Base-by-base conservation (phyloP, 768 basidiomycete genomes). In the Kwoniella botswanensis region DNA sequence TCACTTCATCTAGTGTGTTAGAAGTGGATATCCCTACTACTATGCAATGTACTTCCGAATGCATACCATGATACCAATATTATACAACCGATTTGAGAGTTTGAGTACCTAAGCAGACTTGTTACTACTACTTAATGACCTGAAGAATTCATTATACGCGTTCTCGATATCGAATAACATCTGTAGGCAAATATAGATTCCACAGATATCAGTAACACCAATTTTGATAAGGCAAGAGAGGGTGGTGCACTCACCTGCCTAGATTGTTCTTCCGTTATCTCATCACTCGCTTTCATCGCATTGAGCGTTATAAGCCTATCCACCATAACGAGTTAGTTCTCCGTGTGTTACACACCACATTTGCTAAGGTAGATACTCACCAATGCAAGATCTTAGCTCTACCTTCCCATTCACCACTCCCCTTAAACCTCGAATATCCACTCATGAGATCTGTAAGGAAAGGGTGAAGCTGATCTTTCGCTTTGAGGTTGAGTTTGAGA, bases 111-210 rank as follows among this genome's bases (percentile, higher is more conserved):
- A 67, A 52, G 58, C 43, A 56, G 66, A 13, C 65, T 78, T 78
- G 24, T 71, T 73, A 35, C 76, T 76, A 24, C 76, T 76, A 42
- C 77, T 76, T 6, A 84, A 71, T 9, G 82, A 82, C 12, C 81
- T 71, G 87, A 94, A 93, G 85, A 94, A 94, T 83, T 96, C 92
- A 18, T 92, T 91, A 79, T 98, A 98, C 0, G 96, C 94, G 77
- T 96, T 90, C 75, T 98, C 95, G 63, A 97, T 93, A 78, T 98
- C 96, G 79, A 98, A 98, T n/a, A 93, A 86, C 71, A 98, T 87
- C 93, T 97, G 68, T 5, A 50, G 17, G 35, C 58, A 22, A 63
- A 35, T 17, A 66, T 5, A 60, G 18, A 35, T 1, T 35, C 35
- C 22, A 29, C 9, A 21, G 21, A 4, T 11, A 41, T 42, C 18